These are phyloP conservation scores for Euphorbia peplus DNA, from an alignment of 345 rosid species.

Conservation along the genomic window DNA sequence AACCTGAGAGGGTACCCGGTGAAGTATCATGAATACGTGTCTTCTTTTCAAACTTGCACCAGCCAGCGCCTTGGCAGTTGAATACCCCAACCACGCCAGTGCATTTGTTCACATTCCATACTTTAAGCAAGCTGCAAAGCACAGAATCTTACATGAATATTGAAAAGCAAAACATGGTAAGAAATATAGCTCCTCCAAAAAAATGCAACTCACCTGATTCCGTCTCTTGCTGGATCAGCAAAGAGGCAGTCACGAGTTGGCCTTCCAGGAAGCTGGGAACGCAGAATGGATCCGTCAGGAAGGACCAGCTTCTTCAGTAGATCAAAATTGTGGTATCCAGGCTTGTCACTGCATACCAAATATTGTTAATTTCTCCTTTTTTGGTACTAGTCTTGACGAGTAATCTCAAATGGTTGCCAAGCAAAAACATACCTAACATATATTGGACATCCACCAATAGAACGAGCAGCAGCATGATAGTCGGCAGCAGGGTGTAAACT, in stretches of 20 bases:
- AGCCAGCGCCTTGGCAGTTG: conserved; percentile 99
- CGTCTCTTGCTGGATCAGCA: conserved; percentile 88
- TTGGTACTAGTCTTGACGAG: not conserved
- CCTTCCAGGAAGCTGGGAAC: conserved; percentile 81
- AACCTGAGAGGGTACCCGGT: conserved; percentile 75
- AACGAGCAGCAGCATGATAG: conserved; percentile 94
- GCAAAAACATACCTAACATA: conserved; percentile 69
- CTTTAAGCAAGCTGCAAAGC: conserved; percentile 67
- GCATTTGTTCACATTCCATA: conserved; percentile 87
- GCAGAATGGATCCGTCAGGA: conserved; percentile 91
- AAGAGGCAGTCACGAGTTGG: conserved; percentile 91
- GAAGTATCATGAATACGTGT: conserved; percentile 76
- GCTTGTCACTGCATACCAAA: conserved; percentile 63
- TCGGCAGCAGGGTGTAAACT: conserved; percentile 94
- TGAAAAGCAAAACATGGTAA: not conserved
- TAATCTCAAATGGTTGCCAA: not conserved
- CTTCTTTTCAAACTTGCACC: conserved; percentile 83
- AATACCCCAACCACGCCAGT: conserved; percentile 87
- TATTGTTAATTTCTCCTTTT: not conserved
- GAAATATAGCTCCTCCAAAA: not conserved
- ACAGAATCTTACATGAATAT: not conserved
- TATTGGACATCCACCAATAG: conserved; percentile 92
- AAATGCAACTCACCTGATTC: conserved; percentile 44
- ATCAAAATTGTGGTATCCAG: conserved; percentile 88
- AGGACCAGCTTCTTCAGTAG: conserved; percentile 82